A percentile compares a stretch with the other conserved stretches of the same genome.
These are phyloP conservation scores for Kurtzmaniella quercitrusa DNA, from an alignment of 1,139 yeast genomes.

Conservation along the genomic window DNA sequence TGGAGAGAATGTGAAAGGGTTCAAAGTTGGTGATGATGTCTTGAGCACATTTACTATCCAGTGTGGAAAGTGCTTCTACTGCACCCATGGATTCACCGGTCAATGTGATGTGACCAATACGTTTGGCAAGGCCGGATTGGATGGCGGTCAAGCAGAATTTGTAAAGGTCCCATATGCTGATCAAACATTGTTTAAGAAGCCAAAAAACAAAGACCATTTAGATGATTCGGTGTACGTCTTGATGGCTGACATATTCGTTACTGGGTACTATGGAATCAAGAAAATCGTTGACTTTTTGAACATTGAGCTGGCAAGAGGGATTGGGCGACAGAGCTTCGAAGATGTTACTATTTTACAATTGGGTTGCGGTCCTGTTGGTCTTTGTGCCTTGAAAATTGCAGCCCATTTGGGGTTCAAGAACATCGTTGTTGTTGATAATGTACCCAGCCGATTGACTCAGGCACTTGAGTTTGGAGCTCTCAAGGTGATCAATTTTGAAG, in stretches of 20 bases:
- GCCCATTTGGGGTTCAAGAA: constrained; percentile 42
- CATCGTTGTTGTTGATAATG: constrained; percentile 49
- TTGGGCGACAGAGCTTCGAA: constrained; percentile 15
- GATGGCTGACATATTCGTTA: constrained; percentile 66
- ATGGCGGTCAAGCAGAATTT: constrained; percentile 61
- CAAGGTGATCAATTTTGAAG: constrained; percentile 38
- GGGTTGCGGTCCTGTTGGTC: constrained; percentile 66
- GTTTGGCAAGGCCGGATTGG: constrained; percentile 50
- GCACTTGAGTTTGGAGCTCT: constrained; percentile 45
- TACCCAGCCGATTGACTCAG: constrained; percentile 41
- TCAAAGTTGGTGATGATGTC: constrained; percentile 41
- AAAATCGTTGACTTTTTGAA: constrained; percentile 42
- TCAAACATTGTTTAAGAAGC: constrained; percentile 43
- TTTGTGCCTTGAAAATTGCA: constrained; percentile 49
- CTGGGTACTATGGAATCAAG: constrained; percentile 57
- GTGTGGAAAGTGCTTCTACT: constrained; percentile 55
- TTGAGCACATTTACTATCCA: constrained; percentile 52
- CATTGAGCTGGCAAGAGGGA: constrained; percentile 17
- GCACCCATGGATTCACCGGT: constrained; percentile 48
- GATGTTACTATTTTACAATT: constrained; percentile 45
- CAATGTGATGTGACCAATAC: constrained; percentile 49
- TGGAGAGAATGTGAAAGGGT: constrained; percentile 30
- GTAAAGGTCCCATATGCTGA: constrained; percentile 57
- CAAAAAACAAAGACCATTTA: constrained; percentile 19
- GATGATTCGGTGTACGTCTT: constrained; percentile 49